A percentile compares a stretch with the other conserved stretches of the same genome.
These are phyloP conservation scores for Eucalyptus erythrocorys DNA, from an alignment of 345 rosid genomes.

Conservation along the genomic window DNA sequence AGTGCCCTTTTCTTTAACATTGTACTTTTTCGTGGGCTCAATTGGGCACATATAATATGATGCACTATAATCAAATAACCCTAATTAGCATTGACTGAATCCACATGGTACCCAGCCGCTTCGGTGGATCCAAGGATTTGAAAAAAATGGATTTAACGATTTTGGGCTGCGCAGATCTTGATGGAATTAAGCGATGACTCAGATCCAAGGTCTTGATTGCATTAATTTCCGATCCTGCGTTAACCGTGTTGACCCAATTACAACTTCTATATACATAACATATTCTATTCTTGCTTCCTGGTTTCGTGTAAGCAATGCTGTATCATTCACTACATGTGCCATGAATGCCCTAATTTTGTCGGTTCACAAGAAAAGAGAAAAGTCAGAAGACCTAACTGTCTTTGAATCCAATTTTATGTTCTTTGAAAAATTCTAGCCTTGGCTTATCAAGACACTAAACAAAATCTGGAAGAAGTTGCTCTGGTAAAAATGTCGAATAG, in stretches of 20 bases:
- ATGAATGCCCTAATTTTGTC: background rate
- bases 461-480: background rate
- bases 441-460: background rate
- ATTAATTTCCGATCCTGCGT: background rate
- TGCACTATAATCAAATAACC: background rate
- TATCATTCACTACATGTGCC: background rate
- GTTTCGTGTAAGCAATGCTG: background rate
- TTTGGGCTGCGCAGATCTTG: background rate
- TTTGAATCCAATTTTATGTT: background rate
- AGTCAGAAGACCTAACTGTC: background rate
- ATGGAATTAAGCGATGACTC: background rate
- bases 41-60: background rate
- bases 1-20: background rate
- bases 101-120: background rate
- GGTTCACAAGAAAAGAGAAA: background rate
- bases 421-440: background rate
- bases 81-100: background rate
- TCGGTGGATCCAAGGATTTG: background rate
- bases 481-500: background rate
- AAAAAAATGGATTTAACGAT: background rate
- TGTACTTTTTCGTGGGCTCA: background rate
- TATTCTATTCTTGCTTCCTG: background rate
- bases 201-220: background rate
- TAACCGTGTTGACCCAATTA: background rate
- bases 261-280: background rate